Evolutionary conservation across 306 rosid species (phyloP).

Genomic region (Betula pendula): DNA sequence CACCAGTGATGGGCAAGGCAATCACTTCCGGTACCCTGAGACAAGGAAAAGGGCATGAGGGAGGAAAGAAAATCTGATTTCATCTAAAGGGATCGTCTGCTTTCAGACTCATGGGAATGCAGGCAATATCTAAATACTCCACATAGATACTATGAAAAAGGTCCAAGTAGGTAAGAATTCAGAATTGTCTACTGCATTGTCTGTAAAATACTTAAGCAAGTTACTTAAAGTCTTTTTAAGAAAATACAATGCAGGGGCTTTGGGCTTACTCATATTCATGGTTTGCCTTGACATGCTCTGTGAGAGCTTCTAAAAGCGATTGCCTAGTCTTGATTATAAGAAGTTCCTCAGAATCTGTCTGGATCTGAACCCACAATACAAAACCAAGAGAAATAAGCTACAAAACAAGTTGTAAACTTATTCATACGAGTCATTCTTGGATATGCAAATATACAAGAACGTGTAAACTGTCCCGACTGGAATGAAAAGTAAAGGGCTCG

Average conservation of each 20-base stretch:
- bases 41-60: slow-evolving; percentile 20
- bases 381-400: slow-evolving; percentile 22
- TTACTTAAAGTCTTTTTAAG: slow-evolving; percentile 6
- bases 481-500: neutral
- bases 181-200: neutral
- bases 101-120: slow-evolving; percentile 5
- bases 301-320: slow-evolving; percentile 80
- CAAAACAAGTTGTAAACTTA: neutral
- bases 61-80: slow-evolving; percentile 5
- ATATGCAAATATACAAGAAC: slow-evolving; percentile 4
- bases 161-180: neutral
- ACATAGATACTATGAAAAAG: neutral
- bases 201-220: neutral
- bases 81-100: neutral
- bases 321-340: slow-evolving; percentile 87
- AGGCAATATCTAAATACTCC: neutral
- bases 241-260: slow-evolving; percentile 7
- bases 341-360: slow-evolving; percentile 84
- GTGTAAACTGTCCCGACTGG: neutral
- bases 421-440: neutral
- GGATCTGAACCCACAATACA: slow-evolving; percentile 50
- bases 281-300: slow-evolving; percentile 76
- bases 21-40: slow-evolving; percentile 94
- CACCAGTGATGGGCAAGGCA: slow-evolving; percentile 83
- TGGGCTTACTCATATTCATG: slow-evolving; percentile 84